Evolutionary conservation across 768 basidiomycete species (phyloP), one percentile per base, ranked within the genome.

Genomic region (Termitomyces heimii): DNA sequence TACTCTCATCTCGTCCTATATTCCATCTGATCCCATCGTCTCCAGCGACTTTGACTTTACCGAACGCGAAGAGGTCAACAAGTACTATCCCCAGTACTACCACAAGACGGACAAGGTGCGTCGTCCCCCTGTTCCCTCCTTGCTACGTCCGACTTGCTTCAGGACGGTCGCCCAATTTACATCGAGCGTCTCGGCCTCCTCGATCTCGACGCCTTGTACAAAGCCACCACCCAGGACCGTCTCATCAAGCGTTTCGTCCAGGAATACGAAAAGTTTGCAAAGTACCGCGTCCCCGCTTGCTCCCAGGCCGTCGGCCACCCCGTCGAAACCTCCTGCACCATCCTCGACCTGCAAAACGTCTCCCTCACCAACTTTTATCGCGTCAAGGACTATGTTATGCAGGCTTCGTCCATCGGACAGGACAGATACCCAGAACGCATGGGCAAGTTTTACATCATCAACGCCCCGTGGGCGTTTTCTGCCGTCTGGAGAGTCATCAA

Each of bases 391-490:
- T 96, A 94, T 77, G 87, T 98, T 39, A 80, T 78, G 60, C 70
- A 82, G 28, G 91, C 94, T 0, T 75, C 88, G 0, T 68, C 71
- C 29, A 87, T 99, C 70, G 92, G 93, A 6, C 95, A 98, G 73
- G 82, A 98, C 75, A 80, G 89, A 63, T 98, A 94, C 72, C 92
- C 94, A 1, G 92, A 96, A 71, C 84, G 80, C 64, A 93, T 98
- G 96, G 96, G 96, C 76, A 92, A 92, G 70, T 98, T 99, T 78
- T 99, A 92, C 79, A 94, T 99, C 80, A 89, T 97, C 82, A 98
- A 98, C 67, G 91, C 93, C 0, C 95, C 96, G 0, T 97, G 89
- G 86, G 80, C 85, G 52, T 99, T 99, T 77, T 81, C 82, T 54
- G 82, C 87, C 42, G 88, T 96, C 26, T 99, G 95, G 95, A 68